These are phyloP conservation scores for Umbelopsis sp. DNA, from an alignment of 192 early-diverging fungal genomes.

Conservation along the genomic window DNA sequence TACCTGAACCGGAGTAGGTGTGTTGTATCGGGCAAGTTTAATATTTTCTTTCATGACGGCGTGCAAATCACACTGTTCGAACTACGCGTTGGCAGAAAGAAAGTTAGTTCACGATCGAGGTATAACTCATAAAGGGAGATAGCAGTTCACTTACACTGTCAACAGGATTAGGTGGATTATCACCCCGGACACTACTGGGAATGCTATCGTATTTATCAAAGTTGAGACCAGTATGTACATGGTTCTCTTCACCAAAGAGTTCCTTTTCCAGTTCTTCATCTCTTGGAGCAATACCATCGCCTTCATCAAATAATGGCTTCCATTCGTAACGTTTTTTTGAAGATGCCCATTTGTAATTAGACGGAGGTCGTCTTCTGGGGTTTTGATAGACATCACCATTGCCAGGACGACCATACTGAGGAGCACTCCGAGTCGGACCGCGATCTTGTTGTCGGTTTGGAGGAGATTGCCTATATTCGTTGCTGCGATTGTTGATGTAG, in stretches of 20 bases:
- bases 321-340: conserved; percentile 51
- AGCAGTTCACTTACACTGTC: conserved; percentile 28
- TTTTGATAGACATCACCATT: not conserved
- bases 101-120: not conserved
- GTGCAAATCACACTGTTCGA: conserved; percentile 67
- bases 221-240: conserved; percentile 74
- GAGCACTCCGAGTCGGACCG: not conserved
- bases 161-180: conserved; percentile 51
- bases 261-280: conserved; percentile 63
- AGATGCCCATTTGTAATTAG: conserved; percentile 46
- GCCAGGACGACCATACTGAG: not conserved
- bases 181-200: conserved; percentile 64
- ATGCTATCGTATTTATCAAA: conserved; percentile 79
- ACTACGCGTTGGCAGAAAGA: conserved; percentile 41
- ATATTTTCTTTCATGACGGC: conserved; percentile 66
- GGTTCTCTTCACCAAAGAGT: conserved; percentile 59
- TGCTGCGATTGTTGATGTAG: not conserved
- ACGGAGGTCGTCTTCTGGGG: not conserved
- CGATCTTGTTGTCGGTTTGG: too few relatives aligned
- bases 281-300: conserved; percentile 56
- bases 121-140: not conserved
- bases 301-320: conserved; percentile 49
- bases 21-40: conserved; percentile 58
- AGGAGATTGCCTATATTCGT: not conserved
- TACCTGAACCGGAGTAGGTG: conserved; percentile 80